These are phyloP conservation scores for Eremothecium gossypii DNA, from an alignment of 1,139 yeast species.

Conservation along the genomic window DNA sequence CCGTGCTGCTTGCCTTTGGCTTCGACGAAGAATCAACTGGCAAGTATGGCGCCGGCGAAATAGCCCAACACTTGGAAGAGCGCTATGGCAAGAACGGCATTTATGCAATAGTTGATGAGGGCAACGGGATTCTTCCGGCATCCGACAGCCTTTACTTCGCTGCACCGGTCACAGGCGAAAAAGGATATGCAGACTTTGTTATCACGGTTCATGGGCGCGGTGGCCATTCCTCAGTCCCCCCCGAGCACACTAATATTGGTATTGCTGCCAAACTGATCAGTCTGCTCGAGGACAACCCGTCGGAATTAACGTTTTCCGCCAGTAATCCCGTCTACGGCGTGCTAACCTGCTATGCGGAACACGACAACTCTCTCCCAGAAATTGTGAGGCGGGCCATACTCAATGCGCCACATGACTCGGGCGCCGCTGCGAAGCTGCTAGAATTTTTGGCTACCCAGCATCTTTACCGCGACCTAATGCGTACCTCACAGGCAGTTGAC, in stretches of 20 bases:
- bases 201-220: slow-evolving; percentile 46
- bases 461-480: slow-evolving; percentile 37
- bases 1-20: slow-evolving; percentile 48
- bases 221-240: slow-evolving; percentile 60
- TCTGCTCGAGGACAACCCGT: slow-evolving; percentile 39
- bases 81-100: slow-evolving; percentile 44
- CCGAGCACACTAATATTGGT: slow-evolving; percentile 55
- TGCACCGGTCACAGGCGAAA: slow-evolving; percentile 24
- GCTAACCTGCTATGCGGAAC: slow-evolving; percentile 42
- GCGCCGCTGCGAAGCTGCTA: slow-evolving; percentile 37
- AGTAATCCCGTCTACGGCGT: slow-evolving; percentile 40
- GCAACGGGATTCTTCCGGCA: slow-evolving; percentile 30
- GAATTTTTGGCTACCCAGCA: slow-evolving; percentile 26
- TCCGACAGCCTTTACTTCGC: slow-evolving; percentile 22
- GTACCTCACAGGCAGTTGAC: slow-evolving; percentile 56
- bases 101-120: slow-evolving; percentile 52
- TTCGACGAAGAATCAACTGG: slow-evolving; percentile 61
- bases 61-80: slow-evolving; percentile 34
- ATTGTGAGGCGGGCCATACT: slow-evolving; percentile 31
- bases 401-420: slow-evolving; percentile 34
- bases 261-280: slow-evolving; percentile 40
- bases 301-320: slow-evolving; percentile 34
- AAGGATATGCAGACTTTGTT: slow-evolving; percentile 36
- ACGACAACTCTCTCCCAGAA: slow-evolving; percentile 26
- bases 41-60: slow-evolving; percentile 39